phyloP scores from a whole-genome alignment of 495 filamentous ascomycete genomes.

The Penicillium steckii region DNA sequence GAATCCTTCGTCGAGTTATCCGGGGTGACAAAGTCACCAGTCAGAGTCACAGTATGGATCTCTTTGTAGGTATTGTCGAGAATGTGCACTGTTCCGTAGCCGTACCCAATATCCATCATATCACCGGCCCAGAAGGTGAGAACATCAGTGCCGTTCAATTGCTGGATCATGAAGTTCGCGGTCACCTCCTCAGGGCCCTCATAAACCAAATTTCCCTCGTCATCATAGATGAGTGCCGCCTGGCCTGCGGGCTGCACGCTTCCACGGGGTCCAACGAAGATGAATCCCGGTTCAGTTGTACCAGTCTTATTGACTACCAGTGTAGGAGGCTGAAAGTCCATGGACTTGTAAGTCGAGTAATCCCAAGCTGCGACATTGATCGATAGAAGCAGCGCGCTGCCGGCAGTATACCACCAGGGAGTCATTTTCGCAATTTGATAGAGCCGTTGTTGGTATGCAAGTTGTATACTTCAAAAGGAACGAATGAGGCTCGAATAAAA shows the following conservation, averaged over 20 bases:
- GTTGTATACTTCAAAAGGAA: not conserved
- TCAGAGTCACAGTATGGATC: slow-evolving; percentile 34
- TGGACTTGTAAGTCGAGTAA: slow-evolving; percentile 26
- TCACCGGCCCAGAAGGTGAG: slow-evolving; percentile 39
- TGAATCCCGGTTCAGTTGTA: slow-evolving; percentile 30
- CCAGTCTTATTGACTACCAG: slow-evolving; percentile 31
- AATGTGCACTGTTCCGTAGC: slow-evolving; percentile 36
- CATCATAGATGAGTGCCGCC: slow-evolving; percentile 37
- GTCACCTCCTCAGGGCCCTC: slow-evolving; percentile 33
- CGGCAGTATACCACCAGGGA: slow-evolving; percentile 19
- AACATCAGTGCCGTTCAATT: slow-evolving; percentile 30
- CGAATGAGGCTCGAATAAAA: slow-evolving; percentile 3
- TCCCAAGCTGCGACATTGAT: slow-evolving; percentile 27
- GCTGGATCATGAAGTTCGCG: slow-evolving; percentile 36
- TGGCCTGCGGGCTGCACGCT: slow-evolving; percentile 23
- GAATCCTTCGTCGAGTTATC: slow-evolving; percentile 27
- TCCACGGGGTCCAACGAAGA: slow-evolving; percentile 36
- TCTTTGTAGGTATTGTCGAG: slow-evolving; percentile 40
- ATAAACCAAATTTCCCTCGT: slow-evolving; percentile 33
- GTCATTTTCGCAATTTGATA: slow-evolving; percentile 5
- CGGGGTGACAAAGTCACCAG: slow-evolving; percentile 27
- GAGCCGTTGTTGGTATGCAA: not conserved
- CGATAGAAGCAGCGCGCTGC: slow-evolving; percentile 27
- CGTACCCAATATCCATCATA: slow-evolving; percentile 32
- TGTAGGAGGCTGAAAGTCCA: slow-evolving; percentile 28